phyloP scores from a whole-genome alignment of 1,284 basidiomycete genomes.

The Xerocomus minutiporus region DNA sequence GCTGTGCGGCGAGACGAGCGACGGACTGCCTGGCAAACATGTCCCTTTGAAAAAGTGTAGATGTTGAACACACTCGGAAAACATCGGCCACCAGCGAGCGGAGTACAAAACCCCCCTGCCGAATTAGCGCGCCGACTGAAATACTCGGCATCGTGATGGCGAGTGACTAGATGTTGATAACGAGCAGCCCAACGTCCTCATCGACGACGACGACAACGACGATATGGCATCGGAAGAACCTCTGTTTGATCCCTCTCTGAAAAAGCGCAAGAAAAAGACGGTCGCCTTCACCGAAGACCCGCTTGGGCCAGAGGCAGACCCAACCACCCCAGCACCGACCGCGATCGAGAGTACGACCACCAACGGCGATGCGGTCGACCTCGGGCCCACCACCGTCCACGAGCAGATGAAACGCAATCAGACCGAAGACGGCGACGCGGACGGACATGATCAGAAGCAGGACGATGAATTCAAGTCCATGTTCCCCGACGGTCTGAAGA shows the following conservation, averaged over 20 bases:
- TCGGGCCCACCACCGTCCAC: slow-evolving; percentile 69
- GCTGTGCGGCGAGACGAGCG: slow-evolving; percentile 56
- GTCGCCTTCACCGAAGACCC: slow-evolving; percentile 82
- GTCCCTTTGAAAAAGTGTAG: slow-evolving; percentile 11
- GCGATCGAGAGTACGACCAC: slow-evolving; percentile 63
- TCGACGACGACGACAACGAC: slow-evolving; percentile 14
- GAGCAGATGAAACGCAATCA: slow-evolving; percentile 60
- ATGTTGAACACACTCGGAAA: slow-evolving; percentile 28
- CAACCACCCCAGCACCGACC: slow-evolving; percentile 67
- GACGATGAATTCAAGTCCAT: slow-evolving; percentile 77
- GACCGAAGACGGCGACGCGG: slow-evolving; percentile 34
- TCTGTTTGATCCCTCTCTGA: slow-evolving; percentile 76
- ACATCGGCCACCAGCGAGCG: slow-evolving; percentile 36
- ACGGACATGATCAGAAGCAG: slow-evolving; percentile 40
- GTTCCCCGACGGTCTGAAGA: slow-evolving; percentile 81
- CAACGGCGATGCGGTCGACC: slow-evolving; percentile 65
- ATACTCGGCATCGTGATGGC: slow-evolving; percentile 22
- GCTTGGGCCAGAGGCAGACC: slow-evolving; percentile 77
- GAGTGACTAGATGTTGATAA: slow-evolving; percentile 9
- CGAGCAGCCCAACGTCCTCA: slow-evolving; percentile 17
- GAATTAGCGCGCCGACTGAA: slow-evolving; percentile 25
- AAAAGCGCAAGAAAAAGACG: slow-evolving; percentile 82
- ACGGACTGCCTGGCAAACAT: slow-evolving; percentile 70
- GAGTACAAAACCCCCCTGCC: slow-evolving; percentile 18
- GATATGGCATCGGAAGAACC: slow-evolving; percentile 65